Conservation (phyloP, 179 eudicot species). For the Carnegiea gigantea region DNA sequence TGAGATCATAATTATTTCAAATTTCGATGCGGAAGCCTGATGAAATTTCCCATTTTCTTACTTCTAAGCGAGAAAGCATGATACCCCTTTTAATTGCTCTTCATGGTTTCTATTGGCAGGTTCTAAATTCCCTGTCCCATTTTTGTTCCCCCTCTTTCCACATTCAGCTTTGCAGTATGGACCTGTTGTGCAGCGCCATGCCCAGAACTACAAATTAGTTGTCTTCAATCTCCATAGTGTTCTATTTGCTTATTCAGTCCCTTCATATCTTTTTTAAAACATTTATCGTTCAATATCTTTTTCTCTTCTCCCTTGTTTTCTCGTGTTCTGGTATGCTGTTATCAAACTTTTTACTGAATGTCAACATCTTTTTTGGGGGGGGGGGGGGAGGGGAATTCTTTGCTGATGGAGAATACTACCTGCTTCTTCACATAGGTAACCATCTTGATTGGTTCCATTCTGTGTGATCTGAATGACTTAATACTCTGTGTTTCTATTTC, state of each 20-base stretch:
- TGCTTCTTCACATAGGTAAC: too few species aligned
- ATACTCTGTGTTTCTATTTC: neutral
- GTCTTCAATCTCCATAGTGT: neutral
- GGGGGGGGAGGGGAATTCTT: too few species aligned
- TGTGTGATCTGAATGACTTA: neutral
- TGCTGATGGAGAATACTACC: neutral
- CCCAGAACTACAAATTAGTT: neutral
- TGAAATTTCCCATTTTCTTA: neutral
- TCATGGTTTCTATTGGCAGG: neutral
- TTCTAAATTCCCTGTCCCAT: neutral
- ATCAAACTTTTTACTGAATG: neutral
- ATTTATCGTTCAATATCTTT: neutral
- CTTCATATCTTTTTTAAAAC: neutral
- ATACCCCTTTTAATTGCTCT: neutral
- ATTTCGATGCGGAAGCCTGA: neutral
- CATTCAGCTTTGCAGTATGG: neutral
- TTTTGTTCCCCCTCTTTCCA: neutral
- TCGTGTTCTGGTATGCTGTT: neutral
- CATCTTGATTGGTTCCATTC: too few species aligned
- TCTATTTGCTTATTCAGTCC: neutral
- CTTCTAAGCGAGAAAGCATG: neutral
- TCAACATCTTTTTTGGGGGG: neutral
- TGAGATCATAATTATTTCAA: conserved; percentile 9
- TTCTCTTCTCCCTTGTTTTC: neutral
- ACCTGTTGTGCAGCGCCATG: neutral